Evolutionary conservation across 1,284 basidiomycete genomes (phyloP), one percentile per base, ranked within the genome.

Genomic region (Tremellales sp.): DNA sequence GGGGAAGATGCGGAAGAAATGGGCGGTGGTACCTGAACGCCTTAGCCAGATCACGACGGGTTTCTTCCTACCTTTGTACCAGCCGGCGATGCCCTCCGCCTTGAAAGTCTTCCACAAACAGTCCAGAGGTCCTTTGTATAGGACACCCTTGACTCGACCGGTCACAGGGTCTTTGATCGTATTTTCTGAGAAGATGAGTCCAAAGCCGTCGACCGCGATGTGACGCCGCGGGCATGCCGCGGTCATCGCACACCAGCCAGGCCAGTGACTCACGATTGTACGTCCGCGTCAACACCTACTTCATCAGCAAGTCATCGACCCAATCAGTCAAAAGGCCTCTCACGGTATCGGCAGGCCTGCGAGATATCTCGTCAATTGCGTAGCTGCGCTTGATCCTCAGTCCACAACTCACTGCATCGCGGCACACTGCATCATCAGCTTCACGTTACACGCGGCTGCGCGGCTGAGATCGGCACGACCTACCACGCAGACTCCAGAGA

Each of bases 81-180:
- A 88, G 22, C 89, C 94, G 37, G 84, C 77, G 10, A 93, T 76
- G 35, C 94, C 94, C 75, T 98, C 94, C 0, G 86, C 79, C 68
- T 86, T 87, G 58, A 89, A 81, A 0, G 93, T 98, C 77, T 97
- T 94, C 87, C 88, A 96, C 44, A 98, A 78, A 74, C 93, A 97
- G 66, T 97, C 92, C 61, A 97, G 84, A 2, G 93, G 93, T 68
- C 88, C 93, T 70, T 81, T 85, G 76, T 96, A 97, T 11, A 96
- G 76, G 2, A 83, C 77, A 4, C 92, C 91, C 51, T 84, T 79
- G 36, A 83, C 75, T 62, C 79, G 83, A 29, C 92, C 92, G 51
- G 87, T 80, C 13, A 67, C 56, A 2, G 86, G 83, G 46, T 84
- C 79, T 36, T 75, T 78, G 56, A 79, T 77, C 2, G 88, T 91